Evolutionary conservation across 805 yeast species (phyloP).

Genomic region (Candida oleophila): DNA sequence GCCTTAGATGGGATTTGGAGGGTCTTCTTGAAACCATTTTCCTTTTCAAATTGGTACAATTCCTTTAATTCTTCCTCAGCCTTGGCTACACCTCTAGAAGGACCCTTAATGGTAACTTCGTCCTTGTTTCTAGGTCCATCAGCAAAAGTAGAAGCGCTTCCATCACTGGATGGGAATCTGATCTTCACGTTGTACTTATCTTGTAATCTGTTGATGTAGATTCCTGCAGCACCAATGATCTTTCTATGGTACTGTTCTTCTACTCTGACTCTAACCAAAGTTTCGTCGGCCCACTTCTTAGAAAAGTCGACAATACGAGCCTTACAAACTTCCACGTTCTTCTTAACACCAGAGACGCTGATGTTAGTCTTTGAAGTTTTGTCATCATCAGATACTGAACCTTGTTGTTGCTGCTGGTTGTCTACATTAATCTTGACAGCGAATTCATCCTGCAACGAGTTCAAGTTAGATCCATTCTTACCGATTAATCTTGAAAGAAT

Average conservation of each 20-base stretch:
- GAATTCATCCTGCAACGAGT: slow-evolving; percentile 65
- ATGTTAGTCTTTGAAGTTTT: slow-evolving; percentile 44
- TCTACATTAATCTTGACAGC: slow-evolving; percentile 76
- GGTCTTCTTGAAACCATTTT: slow-evolving; percentile 70
- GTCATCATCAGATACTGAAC: slow-evolving; percentile 27
- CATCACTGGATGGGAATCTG: slow-evolving; percentile 60
- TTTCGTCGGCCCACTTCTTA: slow-evolving; percentile 81
- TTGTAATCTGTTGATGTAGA: slow-evolving; percentile 78
- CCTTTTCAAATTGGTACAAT: slow-evolving; percentile 80
- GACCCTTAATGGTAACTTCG: slow-evolving; percentile 78
- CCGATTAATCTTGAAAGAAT: slow-evolving; percentile 85
- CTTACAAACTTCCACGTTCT: slow-evolving; percentile 73
- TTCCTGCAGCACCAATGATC: slow-evolving; percentile 81
- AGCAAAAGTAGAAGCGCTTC: slow-evolving; percentile 12
- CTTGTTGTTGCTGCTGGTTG: slow-evolving; percentile 44
- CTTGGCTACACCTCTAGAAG: slow-evolving; percentile 82
- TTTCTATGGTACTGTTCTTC: slow-evolving; percentile 79
- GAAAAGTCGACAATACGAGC: slow-evolving; percentile 55
- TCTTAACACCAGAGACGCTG: slow-evolving; percentile 71
- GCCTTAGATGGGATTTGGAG: slow-evolving; percentile 68
- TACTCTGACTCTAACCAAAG: slow-evolving; percentile 58
- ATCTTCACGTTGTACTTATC: slow-evolving; percentile 83
- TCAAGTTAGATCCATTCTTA: slow-evolving; percentile 76
- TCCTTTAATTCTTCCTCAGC: slow-evolving; percentile 85
- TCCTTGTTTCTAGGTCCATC: slow-evolving; percentile 49